A percentile compares a stretch with the other conserved stretches of the same genome.
These are phyloP conservation scores for Claviceps africana DNA, from an alignment of 2,329 filamentous ascomycete genomes.

Conservation along the genomic window DNA sequence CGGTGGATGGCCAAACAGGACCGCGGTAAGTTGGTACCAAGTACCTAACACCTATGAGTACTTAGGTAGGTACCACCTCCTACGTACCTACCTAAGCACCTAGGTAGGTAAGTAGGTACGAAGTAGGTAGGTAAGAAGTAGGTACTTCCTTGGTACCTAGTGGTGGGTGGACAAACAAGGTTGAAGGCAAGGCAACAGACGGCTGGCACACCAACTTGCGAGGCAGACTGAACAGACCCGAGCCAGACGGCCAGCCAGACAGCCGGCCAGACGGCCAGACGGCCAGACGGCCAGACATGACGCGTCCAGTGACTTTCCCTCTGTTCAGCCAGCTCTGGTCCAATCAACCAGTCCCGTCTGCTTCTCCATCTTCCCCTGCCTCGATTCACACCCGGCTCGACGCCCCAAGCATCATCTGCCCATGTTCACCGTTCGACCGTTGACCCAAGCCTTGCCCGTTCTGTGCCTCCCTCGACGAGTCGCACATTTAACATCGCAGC, in stretches of 20 bases:
- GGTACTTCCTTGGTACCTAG: no score
- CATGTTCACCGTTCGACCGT: conserved; percentile 2
- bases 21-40: no score
- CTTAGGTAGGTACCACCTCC: no score
- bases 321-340: neutral
- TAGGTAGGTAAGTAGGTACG: no score
- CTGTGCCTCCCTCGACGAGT: neutral
- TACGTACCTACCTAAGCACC: no score
- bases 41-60: no score
- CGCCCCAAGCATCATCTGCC: neutral
- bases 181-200: no score
- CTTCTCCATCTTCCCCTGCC: neutral
- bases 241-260: neutral
- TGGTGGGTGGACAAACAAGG: no score
- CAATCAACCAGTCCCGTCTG: neutral
- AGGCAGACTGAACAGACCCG: neutral
- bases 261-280: neutral
- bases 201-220: no score
- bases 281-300: neutral
- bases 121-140: no score
- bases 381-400: neutral
- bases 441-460: neutral
- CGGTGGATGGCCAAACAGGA: no score
- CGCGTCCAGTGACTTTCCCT: no score
- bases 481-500: neutral